phyloP scores from a whole-genome alignment of 2,329 filamentous ascomycete species.

The Tolypocladium amazonense region DNA sequence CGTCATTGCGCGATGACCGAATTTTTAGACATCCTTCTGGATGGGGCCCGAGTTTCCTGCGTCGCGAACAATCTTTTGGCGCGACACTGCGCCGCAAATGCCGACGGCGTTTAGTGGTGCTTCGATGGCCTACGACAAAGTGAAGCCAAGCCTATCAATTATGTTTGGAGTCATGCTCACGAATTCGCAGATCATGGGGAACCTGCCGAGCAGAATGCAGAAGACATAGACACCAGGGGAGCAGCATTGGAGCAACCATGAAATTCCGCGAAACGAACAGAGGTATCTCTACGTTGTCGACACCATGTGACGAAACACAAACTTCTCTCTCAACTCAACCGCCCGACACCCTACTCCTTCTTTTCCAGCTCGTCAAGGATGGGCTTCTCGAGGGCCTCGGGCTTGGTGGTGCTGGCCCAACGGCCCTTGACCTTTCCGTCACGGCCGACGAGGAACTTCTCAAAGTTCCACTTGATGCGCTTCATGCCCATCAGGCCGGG shows the following conservation, averaged over 20 bases:
- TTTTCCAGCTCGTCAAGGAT: slow-evolving; percentile 67
- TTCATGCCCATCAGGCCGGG: slow-evolving; percentile 80
- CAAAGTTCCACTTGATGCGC: slow-evolving; percentile 98
- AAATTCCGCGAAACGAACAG: background rate
- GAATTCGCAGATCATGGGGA: background rate
- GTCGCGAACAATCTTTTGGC: too few relatives aligned
- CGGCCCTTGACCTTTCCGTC: slow-evolving; percentile 78
- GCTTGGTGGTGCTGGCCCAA: slow-evolving; percentile 84
- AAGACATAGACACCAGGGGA: background rate
- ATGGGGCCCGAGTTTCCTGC: too few relatives aligned
- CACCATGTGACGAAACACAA: background rate
- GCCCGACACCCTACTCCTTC: slow-evolving; percentile 12
- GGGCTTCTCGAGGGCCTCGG: slow-evolving; percentile 63
- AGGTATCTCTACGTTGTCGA: background rate
- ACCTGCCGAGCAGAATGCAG: background rate
- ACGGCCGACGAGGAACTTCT: slow-evolving; percentile 86
- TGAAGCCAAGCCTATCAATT: too few relatives aligned
- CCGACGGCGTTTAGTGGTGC: too few relatives aligned
- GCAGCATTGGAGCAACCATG: background rate
- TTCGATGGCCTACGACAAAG: too few relatives aligned
- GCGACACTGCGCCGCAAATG: too few relatives aligned
- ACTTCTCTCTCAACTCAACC: background rate
- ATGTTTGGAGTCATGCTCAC: background rate
- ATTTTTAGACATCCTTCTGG: too few relatives aligned
- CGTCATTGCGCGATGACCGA: too few relatives aligned